Evolutionary conservation across 2,329 filamentous ascomycete genomes (phyloP).

Genomic region (Fusarium sp.): DNA sequence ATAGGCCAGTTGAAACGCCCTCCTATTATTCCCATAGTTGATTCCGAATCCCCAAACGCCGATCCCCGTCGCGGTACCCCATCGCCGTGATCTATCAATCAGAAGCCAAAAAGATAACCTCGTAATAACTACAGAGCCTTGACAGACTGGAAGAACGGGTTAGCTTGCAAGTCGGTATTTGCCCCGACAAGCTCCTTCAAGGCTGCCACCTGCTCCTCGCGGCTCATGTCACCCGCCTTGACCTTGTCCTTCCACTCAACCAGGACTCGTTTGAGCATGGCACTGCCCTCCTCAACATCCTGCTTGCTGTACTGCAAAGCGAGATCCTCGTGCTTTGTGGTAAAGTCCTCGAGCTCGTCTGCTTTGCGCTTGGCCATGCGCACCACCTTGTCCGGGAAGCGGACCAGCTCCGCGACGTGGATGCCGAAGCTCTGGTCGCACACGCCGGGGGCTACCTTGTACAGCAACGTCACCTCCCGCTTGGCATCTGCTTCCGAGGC

Average conservation of each 20-base stretch:
- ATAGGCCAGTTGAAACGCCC: constrained; percentile 8
- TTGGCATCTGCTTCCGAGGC: constrained; percentile 56
- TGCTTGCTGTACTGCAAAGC: constrained; percentile 75
- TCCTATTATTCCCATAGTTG: constrained; percentile 12
- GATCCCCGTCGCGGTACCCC: constrained; percentile 1
- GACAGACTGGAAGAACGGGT: constrained; percentile 76
- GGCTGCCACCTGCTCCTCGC: constrained; percentile 78
- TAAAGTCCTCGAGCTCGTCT: constrained; percentile 97
- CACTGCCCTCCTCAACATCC: constrained; percentile 89
- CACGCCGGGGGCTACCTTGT: constrained; percentile 94
- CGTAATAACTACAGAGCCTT: constrained; percentile 57
- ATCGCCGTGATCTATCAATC: constrained; percentile 4
- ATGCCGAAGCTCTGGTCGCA: constrained; percentile 99
- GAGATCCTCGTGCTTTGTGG: constrained; percentile 74
- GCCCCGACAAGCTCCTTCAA: constrained; percentile 82
- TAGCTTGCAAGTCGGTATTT: constrained; percentile 70
- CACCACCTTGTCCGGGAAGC: constrained; percentile 96
- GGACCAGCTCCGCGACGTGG: constrained; percentile 94
- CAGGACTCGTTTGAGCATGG: constrained; percentile 83
- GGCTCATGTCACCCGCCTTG: constrained; percentile 66
- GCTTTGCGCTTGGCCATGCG: constrained; percentile 99
- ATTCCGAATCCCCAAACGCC: constrained; percentile 26
- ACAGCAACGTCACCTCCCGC: constrained; percentile 91
- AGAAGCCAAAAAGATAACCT: neutral
- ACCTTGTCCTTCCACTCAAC: constrained; percentile 85